Evolutionary conservation across 345 rosid genomes (phyloP).

Genomic region (Ceriops zippeliana): DNA sequence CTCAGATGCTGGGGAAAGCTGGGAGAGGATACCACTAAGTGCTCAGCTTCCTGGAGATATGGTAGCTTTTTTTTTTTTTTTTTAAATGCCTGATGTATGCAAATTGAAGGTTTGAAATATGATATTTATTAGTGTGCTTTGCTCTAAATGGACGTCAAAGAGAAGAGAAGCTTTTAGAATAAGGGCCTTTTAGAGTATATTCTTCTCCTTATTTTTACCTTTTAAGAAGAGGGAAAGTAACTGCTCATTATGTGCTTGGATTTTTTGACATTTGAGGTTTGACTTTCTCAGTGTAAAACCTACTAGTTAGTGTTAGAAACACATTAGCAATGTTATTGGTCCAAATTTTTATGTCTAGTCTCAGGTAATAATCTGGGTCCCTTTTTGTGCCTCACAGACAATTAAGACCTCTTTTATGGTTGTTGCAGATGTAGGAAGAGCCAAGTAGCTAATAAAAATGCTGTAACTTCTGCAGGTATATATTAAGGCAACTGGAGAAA

Average conservation of each 20-base stretch:
- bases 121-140: too few species aligned
- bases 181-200: not conserved
- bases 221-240: not conserved
- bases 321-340: too few species aligned
- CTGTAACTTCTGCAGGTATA: conserved; percentile 51
- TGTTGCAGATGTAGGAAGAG: not conserved
- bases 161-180: not conserved
- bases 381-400: not conserved
- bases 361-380: too few species aligned
- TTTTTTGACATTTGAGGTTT: not conserved
- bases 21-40: conserved; percentile 83
- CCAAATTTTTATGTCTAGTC: too few species aligned
- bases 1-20: conserved; percentile 69
- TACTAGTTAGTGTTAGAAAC: too few species aligned
- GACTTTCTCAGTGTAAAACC: too few species aligned
- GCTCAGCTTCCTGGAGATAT: conserved; percentile 95
- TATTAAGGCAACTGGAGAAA: conserved; percentile 85
- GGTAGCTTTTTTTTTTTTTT: conserved; percentile 29
- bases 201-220: not conserved
- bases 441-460: not conserved
- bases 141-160: not conserved
- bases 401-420: not conserved
- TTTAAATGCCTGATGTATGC: too few species aligned
- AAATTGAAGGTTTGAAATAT: too few species aligned
- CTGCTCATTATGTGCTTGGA: not conserved